These are phyloP conservation scores for Leccinum olivaceopallidum DNA, from an alignment of 768 basidiomycete genomes.

Conservation along the genomic window DNA sequence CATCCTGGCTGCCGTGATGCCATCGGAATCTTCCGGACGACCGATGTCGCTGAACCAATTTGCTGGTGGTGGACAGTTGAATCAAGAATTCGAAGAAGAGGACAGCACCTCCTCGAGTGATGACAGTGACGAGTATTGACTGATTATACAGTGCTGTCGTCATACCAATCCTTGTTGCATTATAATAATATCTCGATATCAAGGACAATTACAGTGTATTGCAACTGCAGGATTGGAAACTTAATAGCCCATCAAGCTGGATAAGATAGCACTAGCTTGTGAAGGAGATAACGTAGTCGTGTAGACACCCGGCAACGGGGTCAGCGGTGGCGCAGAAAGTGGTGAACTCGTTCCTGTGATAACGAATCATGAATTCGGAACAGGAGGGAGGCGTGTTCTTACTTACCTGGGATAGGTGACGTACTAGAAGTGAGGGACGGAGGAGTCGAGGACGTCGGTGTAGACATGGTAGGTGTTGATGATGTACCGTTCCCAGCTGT, in stretches of 20 bases:
- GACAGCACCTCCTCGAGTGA: conserved; percentile 56
- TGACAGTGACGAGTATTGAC: conserved; percentile 54
- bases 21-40: conserved; percentile 33
- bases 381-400: not conserved
- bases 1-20: conserved; percentile 45
- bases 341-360: conserved; percentile 20
- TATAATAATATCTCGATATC: conserved; percentile 4
- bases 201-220: conserved; percentile 7
- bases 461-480: conserved; percentile 3
- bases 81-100: conserved; percentile 33
- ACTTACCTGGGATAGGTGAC: conserved; percentile 1
- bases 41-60: conserved; percentile 55
- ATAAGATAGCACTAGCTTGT: conserved; percentile 34
- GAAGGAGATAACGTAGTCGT: conserved; percentile 26
- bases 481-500: not conserved
- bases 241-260: conserved; percentile 27
- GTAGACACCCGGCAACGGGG: not conserved
- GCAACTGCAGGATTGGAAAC: not conserved
- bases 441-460: not conserved
- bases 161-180: conserved; percentile 8
- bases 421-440: not conserved
- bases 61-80: conserved; percentile 43
- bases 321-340: conserved; percentile 11
- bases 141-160: conserved; percentile 1
- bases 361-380: conserved; percentile 6